Evolutionary conservation across 2,329 filamentous ascomycete genomes (phyloP).

Genomic region (Emergomyces africanus): DNA sequence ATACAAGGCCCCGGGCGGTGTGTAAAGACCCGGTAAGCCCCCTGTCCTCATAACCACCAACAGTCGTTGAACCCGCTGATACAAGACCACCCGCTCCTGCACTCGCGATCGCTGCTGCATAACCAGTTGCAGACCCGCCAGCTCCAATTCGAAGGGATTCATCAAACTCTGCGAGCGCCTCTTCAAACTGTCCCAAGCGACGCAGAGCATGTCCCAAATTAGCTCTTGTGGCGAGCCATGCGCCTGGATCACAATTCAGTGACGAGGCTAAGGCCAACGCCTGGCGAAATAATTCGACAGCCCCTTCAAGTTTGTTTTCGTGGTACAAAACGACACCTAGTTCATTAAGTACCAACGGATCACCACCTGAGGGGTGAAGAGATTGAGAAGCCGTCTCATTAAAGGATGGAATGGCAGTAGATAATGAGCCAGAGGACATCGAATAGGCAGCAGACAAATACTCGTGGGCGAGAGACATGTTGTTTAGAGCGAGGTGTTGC

Average conservation of each 20-base stretch:
- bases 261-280: slow-evolving; percentile 67
- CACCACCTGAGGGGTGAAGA: slow-evolving; percentile 32
- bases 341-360: slow-evolving; percentile 87
- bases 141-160: slow-evolving; percentile 67
- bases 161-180: slow-evolving; percentile 71
- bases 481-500: slow-evolving; percentile 95
- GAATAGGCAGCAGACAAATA: slow-evolving; percentile 83
- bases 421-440: slow-evolving; percentile 32
- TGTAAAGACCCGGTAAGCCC: slow-evolving; percentile 35
- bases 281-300: slow-evolving; percentile 62
- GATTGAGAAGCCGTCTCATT: slow-evolving; percentile 40
- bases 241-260: slow-evolving; percentile 67
- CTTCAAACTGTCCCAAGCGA: slow-evolving; percentile 53
- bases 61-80: slow-evolving; percentile 25
- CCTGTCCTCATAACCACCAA: slow-evolving; percentile 35
- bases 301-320: slow-evolving; percentile 63
- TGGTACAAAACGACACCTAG: slow-evolving; percentile 95
- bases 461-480: slow-evolving; percentile 85
- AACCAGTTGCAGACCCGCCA: slow-evolving; percentile 64
- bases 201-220: slow-evolving; percentile 86
- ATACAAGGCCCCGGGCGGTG: slow-evolving; percentile 56
- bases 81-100: slow-evolving; percentile 22
- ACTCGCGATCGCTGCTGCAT: slow-evolving; percentile 48
- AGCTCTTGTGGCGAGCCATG: slow-evolving; percentile 71
- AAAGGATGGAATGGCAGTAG: slow-evolving; percentile 17